phyloP scores from a whole-genome alignment of 2,329 filamentous ascomycete genomes.

The Colletotrichum magnum region DNA sequence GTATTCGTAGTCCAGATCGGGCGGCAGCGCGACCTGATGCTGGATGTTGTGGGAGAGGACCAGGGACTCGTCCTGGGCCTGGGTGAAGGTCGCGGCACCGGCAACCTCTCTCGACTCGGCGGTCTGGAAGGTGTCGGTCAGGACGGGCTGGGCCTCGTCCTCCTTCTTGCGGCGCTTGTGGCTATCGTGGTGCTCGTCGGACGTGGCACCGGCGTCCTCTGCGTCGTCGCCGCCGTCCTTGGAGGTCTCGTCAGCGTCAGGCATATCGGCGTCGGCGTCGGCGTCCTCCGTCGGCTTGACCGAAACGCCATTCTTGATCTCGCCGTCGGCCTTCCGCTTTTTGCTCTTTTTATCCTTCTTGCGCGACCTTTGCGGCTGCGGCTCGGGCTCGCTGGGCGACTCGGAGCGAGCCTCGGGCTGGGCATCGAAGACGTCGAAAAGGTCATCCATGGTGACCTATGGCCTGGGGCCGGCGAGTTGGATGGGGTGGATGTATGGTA shows the following conservation, averaged over 20 bases:
- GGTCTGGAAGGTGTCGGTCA: constrained; percentile 95
- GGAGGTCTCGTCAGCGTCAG: constrained; percentile 59
- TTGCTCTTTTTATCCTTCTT: constrained; percentile 76
- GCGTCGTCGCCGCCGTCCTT: constrained; percentile 55
- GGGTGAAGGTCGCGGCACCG: constrained; percentile 77
- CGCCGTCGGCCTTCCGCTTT: constrained; percentile 89
- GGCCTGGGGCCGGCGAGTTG: background rate
- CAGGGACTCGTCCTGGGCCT: constrained; percentile 77
- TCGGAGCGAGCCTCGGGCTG: constrained; percentile 61
- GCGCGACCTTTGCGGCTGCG: constrained; percentile 56
- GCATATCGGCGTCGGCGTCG: constrained; percentile 59
- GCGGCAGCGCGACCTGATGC: constrained; percentile 95
- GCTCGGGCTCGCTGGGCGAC: constrained; percentile 61
- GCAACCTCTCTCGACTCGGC: constrained; percentile 93
- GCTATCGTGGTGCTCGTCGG: constrained; percentile 55
- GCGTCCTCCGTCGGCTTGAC: constrained; percentile 48
- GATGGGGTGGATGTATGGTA: background rate
- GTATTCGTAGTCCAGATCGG: constrained; percentile 94
- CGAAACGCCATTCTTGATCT: constrained; percentile 70
- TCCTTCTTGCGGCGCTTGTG: constrained; percentile 75
- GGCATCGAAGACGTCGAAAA: constrained; percentile 87
- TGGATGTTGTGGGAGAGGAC: constrained; percentile 97
- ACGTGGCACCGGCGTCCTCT: constrained; percentile 44
- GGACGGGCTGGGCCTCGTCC: constrained; percentile 78
- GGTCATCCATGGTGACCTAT: constrained; percentile 74